Conservation (phyloP, 371 early-diverging fungal genomes). For the Rhizopus microsporus region DNA sequence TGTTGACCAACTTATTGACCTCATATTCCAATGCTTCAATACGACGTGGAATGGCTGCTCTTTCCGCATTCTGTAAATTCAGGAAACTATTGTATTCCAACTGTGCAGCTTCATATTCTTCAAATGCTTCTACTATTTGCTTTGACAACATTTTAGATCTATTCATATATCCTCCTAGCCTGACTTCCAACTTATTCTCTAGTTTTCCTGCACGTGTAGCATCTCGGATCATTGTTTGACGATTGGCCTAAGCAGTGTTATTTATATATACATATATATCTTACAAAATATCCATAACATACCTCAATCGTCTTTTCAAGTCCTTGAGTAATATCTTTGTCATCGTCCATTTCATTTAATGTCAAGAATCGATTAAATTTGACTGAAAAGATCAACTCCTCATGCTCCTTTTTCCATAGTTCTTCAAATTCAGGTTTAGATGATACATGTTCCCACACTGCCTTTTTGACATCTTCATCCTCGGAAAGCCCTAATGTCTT, state of each 20-base stretch:
- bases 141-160: constrained; percentile 64
- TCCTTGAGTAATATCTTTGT: constrained; percentile 45
- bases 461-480: constrained; percentile 31
- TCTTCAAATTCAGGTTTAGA: constrained; percentile 39
- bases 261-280: background rate
- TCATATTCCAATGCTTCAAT: constrained; percentile 69
- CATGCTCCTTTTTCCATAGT: constrained; percentile 41
- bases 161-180: constrained; percentile 79
- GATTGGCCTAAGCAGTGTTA: constrained; percentile 44
- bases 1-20: constrained; percentile 57
- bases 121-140: constrained; percentile 61
- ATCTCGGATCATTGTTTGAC: constrained; percentile 77
- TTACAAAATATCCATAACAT: constrained; percentile 3
- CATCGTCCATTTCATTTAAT: constrained; percentile 38
- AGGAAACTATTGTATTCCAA: constrained; percentile 70
- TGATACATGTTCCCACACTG: constrained; percentile 39
- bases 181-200: constrained; percentile 82
- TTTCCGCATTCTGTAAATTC: constrained; percentile 56
- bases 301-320: constrained; percentile 49
- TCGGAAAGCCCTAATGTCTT: constrained; percentile 22
- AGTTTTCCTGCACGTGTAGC: constrained; percentile 77
- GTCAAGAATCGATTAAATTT: constrained; percentile 44
- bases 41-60: constrained; percentile 68
- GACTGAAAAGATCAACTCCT: constrained; percentile 46
- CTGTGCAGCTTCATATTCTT: constrained; percentile 64